These are phyloP conservation scores for Annulohypoxylon moriforme DNA, from an alignment of 495 filamentous ascomycete genomes.

Conservation along the genomic window DNA sequence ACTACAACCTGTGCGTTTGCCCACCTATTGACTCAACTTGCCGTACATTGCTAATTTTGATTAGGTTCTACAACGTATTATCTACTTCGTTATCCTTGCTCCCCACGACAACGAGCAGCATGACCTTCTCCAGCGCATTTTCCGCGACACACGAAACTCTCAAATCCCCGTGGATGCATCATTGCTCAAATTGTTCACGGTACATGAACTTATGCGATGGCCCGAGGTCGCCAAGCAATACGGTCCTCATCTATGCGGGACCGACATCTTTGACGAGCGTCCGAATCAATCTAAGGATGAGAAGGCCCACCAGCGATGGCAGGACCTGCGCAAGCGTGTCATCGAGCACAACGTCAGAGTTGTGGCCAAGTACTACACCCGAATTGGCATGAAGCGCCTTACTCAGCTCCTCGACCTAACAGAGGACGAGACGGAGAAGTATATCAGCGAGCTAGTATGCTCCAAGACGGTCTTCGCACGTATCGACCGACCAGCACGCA, in stretches of 20 bases:
- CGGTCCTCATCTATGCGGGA: slow-evolving; percentile 86
- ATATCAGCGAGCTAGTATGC: slow-evolving; percentile 93
- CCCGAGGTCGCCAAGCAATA: slow-evolving; percentile 88
- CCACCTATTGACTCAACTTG: not conserved
- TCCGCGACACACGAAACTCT: slow-evolving; percentile 73
- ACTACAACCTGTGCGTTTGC: slow-evolving; percentile 76
- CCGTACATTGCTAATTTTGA: slow-evolving; percentile 47
- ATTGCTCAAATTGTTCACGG: slow-evolving; percentile 91
- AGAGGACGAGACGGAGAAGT: slow-evolving; percentile 96
- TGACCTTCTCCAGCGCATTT: slow-evolving; percentile 93
- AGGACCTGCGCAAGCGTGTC: slow-evolving; percentile 94
- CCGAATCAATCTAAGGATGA: slow-evolving; percentile 72
- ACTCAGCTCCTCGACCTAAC: slow-evolving; percentile 90
- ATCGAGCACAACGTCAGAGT: slow-evolving; percentile 99
- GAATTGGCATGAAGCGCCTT: slow-evolving; percentile 89
- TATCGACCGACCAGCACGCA: slow-evolving; percentile 91
- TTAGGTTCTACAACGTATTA: slow-evolving; percentile 89
- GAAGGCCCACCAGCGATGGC: slow-evolving; percentile 84
- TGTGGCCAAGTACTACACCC: slow-evolving; percentile 97
- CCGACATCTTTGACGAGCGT: slow-evolving; percentile 84
- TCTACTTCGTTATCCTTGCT: slow-evolving; percentile 96
- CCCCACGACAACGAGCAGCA: slow-evolving; percentile 99
- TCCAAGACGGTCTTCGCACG: slow-evolving; percentile 97
- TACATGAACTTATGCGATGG: slow-evolving; percentile 98
- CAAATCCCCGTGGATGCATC: slow-evolving; percentile 78